Conservation (phyloP, 768 basidiomycete genomes). For the Amanita rimosa region DNA sequence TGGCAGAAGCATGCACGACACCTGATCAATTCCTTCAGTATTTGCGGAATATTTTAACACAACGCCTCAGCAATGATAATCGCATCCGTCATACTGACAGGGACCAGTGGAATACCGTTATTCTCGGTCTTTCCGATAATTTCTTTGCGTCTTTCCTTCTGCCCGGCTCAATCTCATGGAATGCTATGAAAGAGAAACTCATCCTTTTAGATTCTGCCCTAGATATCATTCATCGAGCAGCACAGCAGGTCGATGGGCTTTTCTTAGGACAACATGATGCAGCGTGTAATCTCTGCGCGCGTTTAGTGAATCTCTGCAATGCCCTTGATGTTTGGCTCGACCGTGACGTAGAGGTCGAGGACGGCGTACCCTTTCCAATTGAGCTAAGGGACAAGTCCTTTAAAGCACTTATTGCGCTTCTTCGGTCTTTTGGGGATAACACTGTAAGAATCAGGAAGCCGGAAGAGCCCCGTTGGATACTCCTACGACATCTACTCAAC, state of each 20-base stretch:
- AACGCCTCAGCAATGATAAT: conserved; percentile 23
- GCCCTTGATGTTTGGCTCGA: conserved; percentile 44
- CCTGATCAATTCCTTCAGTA: conserved; percentile 31
- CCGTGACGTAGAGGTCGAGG: conserved; percentile 12
- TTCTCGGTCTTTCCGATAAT: conserved; percentile 40
- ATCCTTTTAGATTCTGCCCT: conserved; percentile 42
- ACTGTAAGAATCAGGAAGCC: conserved; percentile 17
- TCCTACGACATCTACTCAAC: conserved; percentile 25
- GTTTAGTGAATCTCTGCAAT: conserved; percentile 41
- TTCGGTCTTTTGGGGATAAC: conserved; percentile 35
- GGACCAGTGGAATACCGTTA: conserved; percentile 39
- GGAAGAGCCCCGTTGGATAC: conserved; percentile 27
- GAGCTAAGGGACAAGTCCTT: conserved; percentile 37
- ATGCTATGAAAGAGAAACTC: conserved; percentile 44
- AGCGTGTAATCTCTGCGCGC: conserved; percentile 35
- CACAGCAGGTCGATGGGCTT: conserved; percentile 38
- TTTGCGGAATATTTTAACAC: conserved; percentile 25
- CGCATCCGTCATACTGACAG: conserved; percentile 21
- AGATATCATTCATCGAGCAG: conserved; percentile 40
- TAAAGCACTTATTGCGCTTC: conserved; percentile 28
- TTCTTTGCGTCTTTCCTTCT: conserved; percentile 45
- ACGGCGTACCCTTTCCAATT: conserved; percentile 32
- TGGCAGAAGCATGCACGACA: conserved; percentile 6
- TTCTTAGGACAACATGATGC: conserved; percentile 33
- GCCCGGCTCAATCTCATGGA: conserved; percentile 38